phyloP scores from a whole-genome alignment of 2,329 filamentous ascomycete genomes.

The Diaporthe nobilis region DNA sequence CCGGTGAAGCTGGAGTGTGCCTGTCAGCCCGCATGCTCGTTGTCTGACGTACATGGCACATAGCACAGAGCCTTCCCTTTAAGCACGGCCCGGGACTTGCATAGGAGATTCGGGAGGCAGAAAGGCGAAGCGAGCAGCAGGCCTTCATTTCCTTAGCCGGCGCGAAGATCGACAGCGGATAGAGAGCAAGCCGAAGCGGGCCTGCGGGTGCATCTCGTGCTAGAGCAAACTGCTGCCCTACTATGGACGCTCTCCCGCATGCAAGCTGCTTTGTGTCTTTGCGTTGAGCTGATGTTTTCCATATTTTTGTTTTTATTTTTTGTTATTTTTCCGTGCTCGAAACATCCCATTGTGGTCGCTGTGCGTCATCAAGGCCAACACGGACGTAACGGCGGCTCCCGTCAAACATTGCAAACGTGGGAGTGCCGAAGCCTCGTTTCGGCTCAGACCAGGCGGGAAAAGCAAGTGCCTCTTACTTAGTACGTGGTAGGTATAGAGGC shows the following conservation, averaged over 20 bases:
- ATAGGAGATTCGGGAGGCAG: not conserved
- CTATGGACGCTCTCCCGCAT: not conserved
- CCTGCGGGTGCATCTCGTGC: conserved; percentile 2
- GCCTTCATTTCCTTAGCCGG: conserved; percentile 5
- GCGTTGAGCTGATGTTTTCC: not conserved
- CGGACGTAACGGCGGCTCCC: conserved; percentile 33
- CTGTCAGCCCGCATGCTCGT: not conserved
- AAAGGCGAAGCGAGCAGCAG: not conserved
- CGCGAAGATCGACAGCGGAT: conserved; percentile 17
- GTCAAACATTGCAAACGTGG: conserved; percentile 10
- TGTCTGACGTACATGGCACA: not conserved
- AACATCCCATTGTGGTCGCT: not conserved
- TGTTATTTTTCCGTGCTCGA: not conserved
- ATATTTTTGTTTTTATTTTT: not conserved
- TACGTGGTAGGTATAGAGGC: not conserved
- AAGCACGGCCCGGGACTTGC: not conserved
- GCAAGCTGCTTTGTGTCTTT: not conserved
- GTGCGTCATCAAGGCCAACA: not conserved
- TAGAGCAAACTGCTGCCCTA: not conserved
- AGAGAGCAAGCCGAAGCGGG: conserved; percentile 26
- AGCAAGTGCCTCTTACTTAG: not conserved
- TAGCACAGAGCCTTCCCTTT: not conserved
- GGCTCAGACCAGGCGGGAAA: conserved; percentile 4
- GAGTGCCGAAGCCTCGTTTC: conserved; percentile 30
- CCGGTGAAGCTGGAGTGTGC: not conserved